Conservation (phyloP, 441 rosid species). For the Erodium moschatum region DNA sequence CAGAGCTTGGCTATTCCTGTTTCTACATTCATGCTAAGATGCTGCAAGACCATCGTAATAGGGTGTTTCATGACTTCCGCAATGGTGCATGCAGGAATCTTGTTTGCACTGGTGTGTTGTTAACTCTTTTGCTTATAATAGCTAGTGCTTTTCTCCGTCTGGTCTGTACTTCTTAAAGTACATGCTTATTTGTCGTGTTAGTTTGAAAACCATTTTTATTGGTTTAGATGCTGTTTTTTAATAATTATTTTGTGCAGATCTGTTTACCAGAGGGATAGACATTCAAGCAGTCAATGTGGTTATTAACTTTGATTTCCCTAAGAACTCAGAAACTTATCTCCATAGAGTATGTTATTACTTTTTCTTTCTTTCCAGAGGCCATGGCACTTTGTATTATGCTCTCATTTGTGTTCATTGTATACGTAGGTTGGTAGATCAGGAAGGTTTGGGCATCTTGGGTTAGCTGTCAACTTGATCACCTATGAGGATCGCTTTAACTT, state of each 20-base stretch:
- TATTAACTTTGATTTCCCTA: slow-evolving; percentile 92
- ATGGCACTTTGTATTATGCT: background rate
- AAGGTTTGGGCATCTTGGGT: slow-evolving; percentile 97
- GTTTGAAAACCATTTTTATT: background rate
- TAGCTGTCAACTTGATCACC: slow-evolving; percentile 95
- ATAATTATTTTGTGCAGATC: slow-evolving; percentile 39
- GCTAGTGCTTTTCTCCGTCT: background rate
- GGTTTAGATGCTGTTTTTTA: background rate
- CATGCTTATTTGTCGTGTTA: background rate
- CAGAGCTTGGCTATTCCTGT: slow-evolving; percentile 97
- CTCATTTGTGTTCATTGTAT: slow-evolving; percentile 11
- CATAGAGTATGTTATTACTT: slow-evolving; percentile 64
- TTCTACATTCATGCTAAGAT: slow-evolving; percentile 96
- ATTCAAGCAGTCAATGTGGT: slow-evolving; percentile 98
- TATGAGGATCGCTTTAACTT: slow-evolving; percentile 96
- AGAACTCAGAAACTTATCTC: slow-evolving; percentile 89
- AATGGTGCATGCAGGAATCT: slow-evolving; percentile 99
- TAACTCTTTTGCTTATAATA: background rate
- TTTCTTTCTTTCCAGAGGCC: slow-evolving; percentile 8
- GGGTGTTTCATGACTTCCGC: slow-evolving; percentile 98
- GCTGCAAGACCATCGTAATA: slow-evolving; percentile 97
- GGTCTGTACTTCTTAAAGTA: background rate
- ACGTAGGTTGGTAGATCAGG: slow-evolving; percentile 97
- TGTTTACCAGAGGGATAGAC: slow-evolving; percentile 95
- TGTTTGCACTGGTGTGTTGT: slow-evolving; percentile 83